A percentile compares a stretch with the other conserved stretches of the same genome.
phyloP scores from a whole-genome alignment of 768 basidiomycete genomes.

The Termitomyces sp. region DNA sequence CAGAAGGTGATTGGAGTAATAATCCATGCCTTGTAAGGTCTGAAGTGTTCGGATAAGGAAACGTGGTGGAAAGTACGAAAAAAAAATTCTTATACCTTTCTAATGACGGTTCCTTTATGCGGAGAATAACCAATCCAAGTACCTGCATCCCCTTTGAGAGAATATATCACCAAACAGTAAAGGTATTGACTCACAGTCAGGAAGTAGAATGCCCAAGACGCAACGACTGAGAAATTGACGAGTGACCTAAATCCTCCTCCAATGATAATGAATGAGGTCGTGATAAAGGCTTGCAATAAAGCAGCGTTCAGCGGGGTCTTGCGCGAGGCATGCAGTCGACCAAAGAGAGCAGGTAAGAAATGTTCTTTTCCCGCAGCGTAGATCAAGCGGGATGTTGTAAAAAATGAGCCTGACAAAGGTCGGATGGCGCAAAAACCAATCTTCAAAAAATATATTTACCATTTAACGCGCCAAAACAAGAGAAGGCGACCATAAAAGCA shows the following conservation, averaged over 20 bases:
- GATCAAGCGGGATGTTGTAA: constrained; percentile 79
- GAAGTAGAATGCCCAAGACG: constrained; percentile 85
- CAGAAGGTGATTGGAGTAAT: constrained; percentile 89
- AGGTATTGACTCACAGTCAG: constrained; percentile 54
- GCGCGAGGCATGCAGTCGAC: constrained; percentile 65
- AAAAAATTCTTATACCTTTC: constrained; percentile 43
- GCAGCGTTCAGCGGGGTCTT: constrained; percentile 89
- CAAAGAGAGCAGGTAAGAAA: constrained; percentile 82
- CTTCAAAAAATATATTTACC: constrained; percentile 34
- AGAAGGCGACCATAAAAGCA: constrained; percentile 87
- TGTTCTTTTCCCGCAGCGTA: constrained; percentile 86
- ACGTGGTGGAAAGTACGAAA: background rate
- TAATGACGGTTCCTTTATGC: constrained; percentile 86
- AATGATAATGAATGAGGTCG: constrained; percentile 72
- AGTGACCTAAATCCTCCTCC: constrained; percentile 88
- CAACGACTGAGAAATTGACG: constrained; percentile 86
- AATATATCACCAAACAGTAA: background rate
- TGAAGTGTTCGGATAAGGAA: constrained; percentile 20
- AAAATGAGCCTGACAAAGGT: constrained; percentile 49
- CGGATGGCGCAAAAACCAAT: background rate
- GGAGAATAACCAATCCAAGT: constrained; percentile 80
- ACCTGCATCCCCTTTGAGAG: constrained; percentile 41
- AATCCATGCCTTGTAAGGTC: constrained; percentile 92
- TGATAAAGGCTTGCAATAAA: constrained; percentile 69
- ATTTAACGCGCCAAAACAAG: constrained; percentile 93